phyloP scores from a whole-genome alignment of 331 rosid species.

The Prunus yedoensis region DNA sequence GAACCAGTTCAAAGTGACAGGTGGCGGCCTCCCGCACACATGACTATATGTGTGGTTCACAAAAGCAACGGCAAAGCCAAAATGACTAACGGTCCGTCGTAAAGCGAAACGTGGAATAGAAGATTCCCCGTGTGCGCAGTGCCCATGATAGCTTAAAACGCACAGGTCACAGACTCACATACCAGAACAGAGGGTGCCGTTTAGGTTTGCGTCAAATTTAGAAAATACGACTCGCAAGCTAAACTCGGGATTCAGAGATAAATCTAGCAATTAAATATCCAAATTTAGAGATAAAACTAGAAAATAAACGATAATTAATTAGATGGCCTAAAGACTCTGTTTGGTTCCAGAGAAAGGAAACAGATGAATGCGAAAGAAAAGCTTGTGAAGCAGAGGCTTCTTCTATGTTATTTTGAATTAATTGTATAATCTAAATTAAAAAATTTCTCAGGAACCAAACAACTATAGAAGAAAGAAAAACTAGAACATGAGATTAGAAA shows the following conservation, averaged over 20 bases:
- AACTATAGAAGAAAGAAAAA: not conserved
- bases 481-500: not conserved
- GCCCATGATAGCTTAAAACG: constrained; percentile 23
- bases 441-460: constrained; percentile 11
- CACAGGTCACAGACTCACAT: not conserved
- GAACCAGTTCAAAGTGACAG: not conserved
- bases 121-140: constrained; percentile 1
- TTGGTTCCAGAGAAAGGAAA: not conserved
- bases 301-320: not conserved
- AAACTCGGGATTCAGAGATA: not conserved
- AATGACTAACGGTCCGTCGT: not conserved
- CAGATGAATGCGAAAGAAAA: not conserved
- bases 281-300: not conserved
- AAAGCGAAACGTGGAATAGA: not conserved
- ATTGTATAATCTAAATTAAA: no score
- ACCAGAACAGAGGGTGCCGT: not conserved
- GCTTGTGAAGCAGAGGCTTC: no score
- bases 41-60: constrained; percentile 1
- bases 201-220: no score
- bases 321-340: not conserved
- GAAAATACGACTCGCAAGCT: no score
- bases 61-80: constrained; percentile 15
- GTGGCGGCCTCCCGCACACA: constrained; percentile 11
- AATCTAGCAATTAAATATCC: not conserved
- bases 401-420: no score